Conservation (phyloP, 2,329 filamentous ascomycete genomes). For the Penicillium fuscoglaucum region DNA sequence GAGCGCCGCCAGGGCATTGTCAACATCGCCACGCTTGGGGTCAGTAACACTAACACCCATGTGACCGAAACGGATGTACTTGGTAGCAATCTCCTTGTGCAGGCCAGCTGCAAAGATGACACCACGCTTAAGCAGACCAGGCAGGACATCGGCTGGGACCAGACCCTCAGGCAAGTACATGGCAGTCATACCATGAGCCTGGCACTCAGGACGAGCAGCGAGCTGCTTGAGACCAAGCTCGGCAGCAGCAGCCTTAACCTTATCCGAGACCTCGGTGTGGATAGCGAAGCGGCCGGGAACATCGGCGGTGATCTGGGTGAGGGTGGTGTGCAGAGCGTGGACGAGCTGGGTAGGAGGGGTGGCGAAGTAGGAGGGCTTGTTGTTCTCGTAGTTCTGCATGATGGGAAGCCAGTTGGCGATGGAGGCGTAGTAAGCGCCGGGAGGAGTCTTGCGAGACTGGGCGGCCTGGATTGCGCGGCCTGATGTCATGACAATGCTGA, state of each 20-base stretch:
- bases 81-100: constrained; percentile 90
- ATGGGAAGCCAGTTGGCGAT: constrained; percentile 98
- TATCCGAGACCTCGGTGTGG: constrained; percentile 77
- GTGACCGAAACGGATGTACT: constrained; percentile 94
- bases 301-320: constrained; percentile 78
- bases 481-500: constrained; percentile 93
- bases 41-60: constrained; percentile 95
- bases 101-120: constrained; percentile 93
- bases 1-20: constrained; percentile 77
- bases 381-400: constrained; percentile 98
- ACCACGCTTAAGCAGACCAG: constrained; percentile 79
- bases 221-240: constrained; percentile 85
- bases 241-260: constrained; percentile 78
- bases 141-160: constrained; percentile 77
- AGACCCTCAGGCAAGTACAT: constrained; percentile 89
- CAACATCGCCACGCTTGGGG: constrained; percentile 74
- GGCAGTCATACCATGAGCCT: constrained; percentile 97
- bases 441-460: constrained; percentile 76
- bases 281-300: constrained; percentile 79
- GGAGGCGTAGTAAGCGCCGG: constrained; percentile 88
- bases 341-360: constrained; percentile 93
- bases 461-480: constrained; percentile 80
- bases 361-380: constrained; percentile 97
- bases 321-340: constrained; percentile 84
- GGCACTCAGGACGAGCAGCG: constrained; percentile 79